A percentile compares a stretch with the other conserved stretches of the same genome.
Evolutionary conservation across 345 rosid genomes (phyloP).

Genomic region (Pistacia integerrima): DNA sequence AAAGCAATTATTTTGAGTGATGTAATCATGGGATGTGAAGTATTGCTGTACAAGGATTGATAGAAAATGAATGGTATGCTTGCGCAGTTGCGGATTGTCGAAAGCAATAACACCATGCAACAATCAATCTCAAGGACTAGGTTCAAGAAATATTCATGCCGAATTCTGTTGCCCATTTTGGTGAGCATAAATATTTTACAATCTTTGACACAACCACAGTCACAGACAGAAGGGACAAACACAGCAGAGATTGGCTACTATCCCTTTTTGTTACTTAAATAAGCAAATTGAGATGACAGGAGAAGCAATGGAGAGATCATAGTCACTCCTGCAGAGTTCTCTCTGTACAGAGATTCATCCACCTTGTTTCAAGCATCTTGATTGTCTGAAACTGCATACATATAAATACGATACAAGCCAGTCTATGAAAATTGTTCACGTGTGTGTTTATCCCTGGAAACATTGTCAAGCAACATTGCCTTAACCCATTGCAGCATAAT

Average conservation of each 20-base stretch:
- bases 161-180: background rate
- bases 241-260: background rate
- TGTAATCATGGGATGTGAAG: too few species aligned
- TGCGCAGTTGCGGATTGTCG: too few species aligned
- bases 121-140: background rate
- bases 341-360: background rate
- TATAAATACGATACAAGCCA: background rate
- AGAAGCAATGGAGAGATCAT: background rate
- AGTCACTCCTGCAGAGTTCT: background rate
- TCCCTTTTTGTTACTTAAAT: background rate
- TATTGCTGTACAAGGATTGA: too few species aligned
- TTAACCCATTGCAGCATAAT: slow-evolving; percentile 7
- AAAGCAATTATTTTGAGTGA: too few species aligned
- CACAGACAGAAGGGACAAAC: background rate
- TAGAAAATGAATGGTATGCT: too few species aligned
- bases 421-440: background rate
- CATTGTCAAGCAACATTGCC: background rate
- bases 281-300: background rate
- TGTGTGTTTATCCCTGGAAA: background rate
- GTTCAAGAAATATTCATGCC: background rate
- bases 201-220: background rate
- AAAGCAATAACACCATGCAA: background rate
- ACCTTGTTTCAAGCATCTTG: too few species aligned
- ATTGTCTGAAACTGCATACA: too few species aligned
- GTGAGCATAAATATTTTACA: background rate